Base-by-base conservation (phyloP, 495 filamentous ascomycete species). In the Xylaria cubensis region DNA sequence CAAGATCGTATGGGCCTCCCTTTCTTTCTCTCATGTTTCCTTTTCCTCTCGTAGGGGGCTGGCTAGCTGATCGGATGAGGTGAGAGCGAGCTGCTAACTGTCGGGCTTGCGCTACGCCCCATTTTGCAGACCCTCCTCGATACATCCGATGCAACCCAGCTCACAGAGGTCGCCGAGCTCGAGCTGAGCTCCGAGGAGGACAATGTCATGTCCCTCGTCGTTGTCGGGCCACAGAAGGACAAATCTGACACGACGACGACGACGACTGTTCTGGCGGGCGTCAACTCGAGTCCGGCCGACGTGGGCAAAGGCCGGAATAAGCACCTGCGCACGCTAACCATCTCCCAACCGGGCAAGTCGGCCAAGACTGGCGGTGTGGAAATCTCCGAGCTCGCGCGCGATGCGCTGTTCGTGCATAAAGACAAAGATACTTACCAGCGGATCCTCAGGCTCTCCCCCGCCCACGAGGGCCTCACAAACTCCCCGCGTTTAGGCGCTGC, bases 131-230 rank as follows among this genome's bases (percentile, higher is more conserved):
- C 88, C 32, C 82, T 94, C 39, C 83, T 97, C 39, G 91, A 96
- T 77, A 86, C 90, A 77, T 86, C 87, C 83, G 86, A 84, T 74
- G 75, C 78, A 0, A 81, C 88, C 17, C 85, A 92, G 32, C 81
- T 97, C 56, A 84, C 86, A 51, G 84, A 91, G 74, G 80, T 86
- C n/a, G 86, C 90, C 72, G 92, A 96, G 75, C 83, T 97, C 76
- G 91, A 93, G 42, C 88, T 98, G 68, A 93, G 92, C 74, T 87
- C 89, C 76, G 90, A 97, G 76, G 96, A 98, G 82, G 96, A 99
- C 84, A 97, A 92, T 55, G 94, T 97, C 74, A 95, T 91, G 70
- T 92, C 92, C 50, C 85, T 98, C 58, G 94, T 89, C 32, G 87
- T 90, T 69, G 87, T 89, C 70, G 88, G 91, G 46, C 81, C 88